Base-by-base conservation (phyloP, 163 green algal species). In the Scenedesmus sp. region DNA sequence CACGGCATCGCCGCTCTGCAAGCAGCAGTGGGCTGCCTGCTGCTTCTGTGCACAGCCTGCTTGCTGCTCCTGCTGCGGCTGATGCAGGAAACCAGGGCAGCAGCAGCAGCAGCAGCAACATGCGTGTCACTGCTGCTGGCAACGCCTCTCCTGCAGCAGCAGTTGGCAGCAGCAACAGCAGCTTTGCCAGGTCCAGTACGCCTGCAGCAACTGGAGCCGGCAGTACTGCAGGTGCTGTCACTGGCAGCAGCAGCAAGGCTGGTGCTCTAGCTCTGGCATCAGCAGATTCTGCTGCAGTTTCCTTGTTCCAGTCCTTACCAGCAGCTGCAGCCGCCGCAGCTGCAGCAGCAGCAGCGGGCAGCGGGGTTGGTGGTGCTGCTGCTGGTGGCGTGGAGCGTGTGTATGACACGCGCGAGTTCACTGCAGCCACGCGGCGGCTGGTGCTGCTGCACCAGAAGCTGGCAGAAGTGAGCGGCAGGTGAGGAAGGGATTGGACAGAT, bases 351-450 rank as follows among this genome's bases (percentile, higher is more conserved):
- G 5, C 16, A 4, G n/a, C 16, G 67, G 64, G 62, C 56, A 18
- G 1, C 9, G 34, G 2, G 56, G 64, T 16, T 66, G 66, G 3
- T 83, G 87, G 23, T 66, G 57, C 56, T 91, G 87, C 34, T 81
- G 57, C 18, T 62, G 55, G 26, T 54, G 83, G 57, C 5, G 26
- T 91, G 16, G 87, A 79, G 26, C 57, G 87, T 0, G 10, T 67
- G 74, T 91, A 91, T 81, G 87, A 91, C 12, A 16, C 81, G 87
- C 7, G 15, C 34, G 87, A 91, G 87, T 86, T 91, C 23, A 64
- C 62, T 77, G 87, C 87, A 55, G 87, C 87, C 18, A 73, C 60
- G 13, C 66, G 52, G 76, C 34, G 87, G 18, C 87, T 91, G 87
- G 56, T 91, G 74, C 4, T 67, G 76, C 87, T 91, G 87, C 76